Conservation (phyloP, 2,329 filamentous ascomycete genomes). For the Aspergillus nomiae region DNA sequence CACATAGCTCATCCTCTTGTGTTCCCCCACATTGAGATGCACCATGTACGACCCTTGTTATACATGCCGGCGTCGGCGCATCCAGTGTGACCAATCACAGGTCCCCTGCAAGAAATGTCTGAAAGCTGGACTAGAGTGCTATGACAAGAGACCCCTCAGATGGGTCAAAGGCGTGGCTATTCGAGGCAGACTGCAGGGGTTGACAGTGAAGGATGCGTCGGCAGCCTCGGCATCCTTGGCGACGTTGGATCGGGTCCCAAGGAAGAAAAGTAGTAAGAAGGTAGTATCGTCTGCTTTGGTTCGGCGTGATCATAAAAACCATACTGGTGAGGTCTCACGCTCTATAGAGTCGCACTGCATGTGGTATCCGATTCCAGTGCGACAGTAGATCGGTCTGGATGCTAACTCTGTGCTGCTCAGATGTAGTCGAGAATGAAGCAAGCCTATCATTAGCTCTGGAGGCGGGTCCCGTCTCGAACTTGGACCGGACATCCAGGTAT, state of each 20-base stretch:
- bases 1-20: neutral
- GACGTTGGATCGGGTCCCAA: neutral
- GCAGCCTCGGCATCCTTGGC: neutral
- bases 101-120: conserved; percentile 36
- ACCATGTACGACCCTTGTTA: conserved; percentile 30
- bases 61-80: conserved; percentile 38
- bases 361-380: neutral
- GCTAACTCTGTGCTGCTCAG: neutral
- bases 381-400: neutral
- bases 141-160: conserved; percentile 34
- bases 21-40: neutral
- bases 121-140: conserved; percentile 36
- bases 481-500: conserved; percentile 27
- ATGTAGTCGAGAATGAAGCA: neutral
- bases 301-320: neutral
- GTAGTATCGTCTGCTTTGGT: neutral
- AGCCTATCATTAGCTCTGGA: neutral
- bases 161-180: conserved; percentile 41
- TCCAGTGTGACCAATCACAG: conserved; percentile 36
- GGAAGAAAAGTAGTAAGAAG: neutral
- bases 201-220: conserved; percentile 17
- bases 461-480: neutral
- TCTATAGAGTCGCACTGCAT: too few relatives aligned
- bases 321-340: neutral
- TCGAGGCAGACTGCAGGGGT: conserved; percentile 34